Conservation (phyloP, 768 basidiomycete species). For the Mycena filopes region DNA sequence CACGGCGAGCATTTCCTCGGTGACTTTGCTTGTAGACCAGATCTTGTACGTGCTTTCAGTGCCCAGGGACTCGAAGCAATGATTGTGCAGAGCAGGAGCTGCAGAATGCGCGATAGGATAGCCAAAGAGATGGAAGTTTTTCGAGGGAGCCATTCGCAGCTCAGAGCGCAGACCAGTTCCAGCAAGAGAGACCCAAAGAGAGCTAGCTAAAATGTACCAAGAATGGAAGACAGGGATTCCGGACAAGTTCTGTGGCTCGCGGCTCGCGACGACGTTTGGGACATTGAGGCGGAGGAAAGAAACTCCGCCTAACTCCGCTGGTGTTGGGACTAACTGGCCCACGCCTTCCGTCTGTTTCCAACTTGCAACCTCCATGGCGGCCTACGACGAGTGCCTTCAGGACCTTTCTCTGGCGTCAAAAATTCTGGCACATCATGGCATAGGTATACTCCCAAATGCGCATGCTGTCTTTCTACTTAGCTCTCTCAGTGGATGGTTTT, state of each 20-base stretch:
- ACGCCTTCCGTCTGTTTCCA: no score
- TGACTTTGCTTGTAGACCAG: conserved; percentile 48
- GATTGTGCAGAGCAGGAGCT: conserved; percentile 45
- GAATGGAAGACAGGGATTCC: neutral
- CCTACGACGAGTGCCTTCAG: conserved; percentile 20
- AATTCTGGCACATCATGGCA: conserved; percentile 31
- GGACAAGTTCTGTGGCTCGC: no score
- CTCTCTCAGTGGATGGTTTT: conserved; percentile 29
- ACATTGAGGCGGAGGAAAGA: neutral
- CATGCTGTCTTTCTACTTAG: no score
- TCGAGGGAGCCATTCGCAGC: conserved; percentile 17
- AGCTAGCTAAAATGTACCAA: neutral
- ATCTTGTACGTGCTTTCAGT: conserved; percentile 39
- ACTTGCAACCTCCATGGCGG: no score
- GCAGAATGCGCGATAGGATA: conserved; percentile 49
- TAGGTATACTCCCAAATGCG: conserved; percentile 7
- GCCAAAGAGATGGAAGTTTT: conserved; percentile 43
- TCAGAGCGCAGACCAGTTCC: no score
- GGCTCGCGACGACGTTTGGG: no score
- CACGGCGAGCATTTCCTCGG: conserved; percentile 39
- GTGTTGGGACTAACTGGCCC: no score
- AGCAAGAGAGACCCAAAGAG: no score
- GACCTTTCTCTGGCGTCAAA: conserved; percentile 31
- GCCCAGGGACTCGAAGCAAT: conserved; percentile 40
- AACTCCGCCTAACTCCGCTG: neutral